A percentile compares a stretch with the other conserved stretches of the same genome.
These are phyloP conservation scores for Aleurites moluccanus DNA, from an alignment of 441 rosid species.

Conservation along the genomic window DNA sequence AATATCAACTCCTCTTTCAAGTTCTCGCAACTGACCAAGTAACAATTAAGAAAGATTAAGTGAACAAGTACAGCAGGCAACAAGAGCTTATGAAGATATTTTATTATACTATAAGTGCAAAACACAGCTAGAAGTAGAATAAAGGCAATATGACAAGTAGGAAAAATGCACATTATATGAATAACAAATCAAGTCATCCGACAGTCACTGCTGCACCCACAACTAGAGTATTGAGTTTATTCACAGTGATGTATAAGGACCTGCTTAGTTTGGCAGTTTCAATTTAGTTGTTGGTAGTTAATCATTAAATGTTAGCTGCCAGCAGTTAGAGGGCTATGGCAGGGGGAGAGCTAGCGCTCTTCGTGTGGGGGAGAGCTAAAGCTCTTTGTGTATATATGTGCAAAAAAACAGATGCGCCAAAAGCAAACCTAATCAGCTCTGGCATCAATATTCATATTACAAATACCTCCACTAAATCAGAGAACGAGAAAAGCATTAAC, in stretches of 20 bases:
- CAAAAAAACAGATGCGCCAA: background rate
- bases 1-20: slow-evolving; percentile 94
- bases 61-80: background rate
- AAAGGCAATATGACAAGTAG: background rate
- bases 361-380: too few species aligned
- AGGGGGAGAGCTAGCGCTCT: too few species aligned
- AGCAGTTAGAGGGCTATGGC: too few species aligned
- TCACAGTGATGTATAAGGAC: background rate
- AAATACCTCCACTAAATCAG: background rate
- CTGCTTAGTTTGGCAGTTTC: too few species aligned
- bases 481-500: background rate
- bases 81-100: background rate
- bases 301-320: too few species aligned
- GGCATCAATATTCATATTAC: background rate
- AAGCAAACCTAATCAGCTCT: background rate
- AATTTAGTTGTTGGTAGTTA: too few species aligned
- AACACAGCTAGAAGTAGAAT: background rate
- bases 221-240: background rate
- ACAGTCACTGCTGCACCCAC: background rate
- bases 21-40: slow-evolving; percentile 65
- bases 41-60: slow-evolving; percentile 27
- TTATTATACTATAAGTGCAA: background rate
- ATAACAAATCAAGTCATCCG: background rate
- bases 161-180: background rate
- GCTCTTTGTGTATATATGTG: background rate